Percentiles rank a stretch among this genome's conserved stretches.
These are phyloP conservation scores for Calonectria henricotiae DNA, from an alignment of 2,329 filamentous ascomycete species.

Conservation along the genomic window DNA sequence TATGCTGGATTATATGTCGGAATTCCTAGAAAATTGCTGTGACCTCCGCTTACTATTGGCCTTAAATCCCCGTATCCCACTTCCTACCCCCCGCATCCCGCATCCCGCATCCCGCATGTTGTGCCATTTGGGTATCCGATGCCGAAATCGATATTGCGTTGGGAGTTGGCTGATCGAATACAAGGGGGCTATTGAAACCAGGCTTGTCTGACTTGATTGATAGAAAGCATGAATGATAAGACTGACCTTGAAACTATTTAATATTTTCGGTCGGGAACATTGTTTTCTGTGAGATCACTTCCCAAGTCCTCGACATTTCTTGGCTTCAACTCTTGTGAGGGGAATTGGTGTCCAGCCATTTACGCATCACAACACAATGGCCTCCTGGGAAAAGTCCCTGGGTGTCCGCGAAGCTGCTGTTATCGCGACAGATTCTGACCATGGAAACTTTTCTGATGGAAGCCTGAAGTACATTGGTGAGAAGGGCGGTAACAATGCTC, in stretches of 20 bases:
- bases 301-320: not conserved
- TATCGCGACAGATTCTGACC: slow-evolving; percentile 13
- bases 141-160: slow-evolving; percentile 20
- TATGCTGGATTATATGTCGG: slow-evolving; percentile 6
- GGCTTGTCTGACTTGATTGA: not conserved
- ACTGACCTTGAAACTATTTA: slow-evolving; percentile 1
- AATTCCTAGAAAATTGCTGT: not conserved
- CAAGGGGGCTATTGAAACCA: not conserved
- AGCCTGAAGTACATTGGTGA: slow-evolving; percentile 31
- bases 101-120: slow-evolving; percentile 7
- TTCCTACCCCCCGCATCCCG: not conserved
- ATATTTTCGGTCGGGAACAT: not conserved
- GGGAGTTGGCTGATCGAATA: not conserved
- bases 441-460: slow-evolving; percentile 28
- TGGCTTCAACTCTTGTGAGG: not conserved
- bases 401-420: not conserved
- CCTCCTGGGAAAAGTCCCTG: slow-evolving; percentile 26
- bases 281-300: not conserved
- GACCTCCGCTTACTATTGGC: not conserved
- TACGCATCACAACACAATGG: slow-evolving; percentile 3
- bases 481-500: slow-evolving; percentile 30
- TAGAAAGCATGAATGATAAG: not conserved
- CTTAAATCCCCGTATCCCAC: slow-evolving; percentile 5
- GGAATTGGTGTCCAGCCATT: not conserved
- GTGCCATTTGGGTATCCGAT: slow-evolving; percentile 24